A percentile compares a stretch with the other conserved stretches of the same genome.
phyloP scores from a whole-genome alignment of 2,329 filamentous ascomycete genomes.

The Parafenestella ontariensis region DNA sequence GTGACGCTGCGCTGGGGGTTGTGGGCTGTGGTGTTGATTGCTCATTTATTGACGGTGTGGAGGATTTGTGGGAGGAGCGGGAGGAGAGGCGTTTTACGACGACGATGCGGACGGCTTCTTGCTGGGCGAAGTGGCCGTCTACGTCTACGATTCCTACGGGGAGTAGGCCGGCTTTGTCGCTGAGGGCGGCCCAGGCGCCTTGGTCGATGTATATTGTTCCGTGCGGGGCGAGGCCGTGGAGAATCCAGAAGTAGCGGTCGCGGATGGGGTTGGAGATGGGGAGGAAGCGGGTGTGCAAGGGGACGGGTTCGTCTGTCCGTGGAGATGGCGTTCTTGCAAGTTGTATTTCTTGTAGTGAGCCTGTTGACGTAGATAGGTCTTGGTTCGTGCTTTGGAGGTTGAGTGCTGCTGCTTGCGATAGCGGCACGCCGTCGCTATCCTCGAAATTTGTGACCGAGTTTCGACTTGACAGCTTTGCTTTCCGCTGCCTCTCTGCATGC shows the following conservation, averaged over 20 bases:
- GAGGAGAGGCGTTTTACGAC: slow-evolving; percentile 70
- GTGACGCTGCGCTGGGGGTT: slow-evolving; percentile 23
- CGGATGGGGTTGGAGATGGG: slow-evolving; percentile 84
- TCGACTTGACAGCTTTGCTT: slow-evolving; percentile 35
- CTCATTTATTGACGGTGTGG: slow-evolving; percentile 11
- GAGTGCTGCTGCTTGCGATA: slow-evolving; percentile 28
- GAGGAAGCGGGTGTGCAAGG: slow-evolving; percentile 91
- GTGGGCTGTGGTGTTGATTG: slow-evolving; percentile 8
- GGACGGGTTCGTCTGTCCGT: slow-evolving; percentile 44
- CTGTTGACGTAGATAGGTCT: slow-evolving; percentile 29
- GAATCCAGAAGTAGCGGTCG: slow-evolving; percentile 95
- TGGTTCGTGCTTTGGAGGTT: slow-evolving; percentile 29
- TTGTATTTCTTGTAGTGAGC: slow-evolving; percentile 41
- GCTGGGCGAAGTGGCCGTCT: slow-evolving; percentile 85
- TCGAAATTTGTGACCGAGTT: slow-evolving; percentile 41
- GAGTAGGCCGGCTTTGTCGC: slow-evolving; percentile 84
- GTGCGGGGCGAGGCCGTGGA: slow-evolving; percentile 89
- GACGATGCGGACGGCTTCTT: slow-evolving; percentile 87
- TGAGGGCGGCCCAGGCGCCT: slow-evolving; percentile 82
- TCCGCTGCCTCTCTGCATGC: slow-evolving; percentile 73
- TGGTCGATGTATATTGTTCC: slow-evolving; percentile 91
- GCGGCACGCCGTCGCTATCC: slow-evolving; percentile 28
- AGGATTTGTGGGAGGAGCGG: slow-evolving; percentile 10
- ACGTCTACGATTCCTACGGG: slow-evolving; percentile 91
- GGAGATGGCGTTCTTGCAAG: slow-evolving; percentile 27